Conservation (phyloP, 2,329 filamentous ascomycete species). For the Phoma sp. region DNA sequence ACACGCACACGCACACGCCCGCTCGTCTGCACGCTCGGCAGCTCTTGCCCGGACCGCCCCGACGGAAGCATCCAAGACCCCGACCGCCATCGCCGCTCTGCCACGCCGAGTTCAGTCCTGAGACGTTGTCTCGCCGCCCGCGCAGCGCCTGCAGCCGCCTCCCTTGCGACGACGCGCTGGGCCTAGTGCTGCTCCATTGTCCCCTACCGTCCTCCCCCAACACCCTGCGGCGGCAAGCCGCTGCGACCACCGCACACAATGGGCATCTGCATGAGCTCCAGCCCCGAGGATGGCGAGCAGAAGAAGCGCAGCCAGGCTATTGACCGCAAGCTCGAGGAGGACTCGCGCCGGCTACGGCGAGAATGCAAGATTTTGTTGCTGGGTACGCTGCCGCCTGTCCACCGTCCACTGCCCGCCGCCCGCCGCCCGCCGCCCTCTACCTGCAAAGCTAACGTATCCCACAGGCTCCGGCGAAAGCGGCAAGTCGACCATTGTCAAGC, state of each 20-base stretch:
- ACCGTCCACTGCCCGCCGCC: constrained; percentile 14
- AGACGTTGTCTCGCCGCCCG: constrained; percentile 30
- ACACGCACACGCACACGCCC: not conserved
- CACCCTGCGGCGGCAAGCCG: constrained; percentile 40
- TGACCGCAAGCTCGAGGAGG: constrained; percentile 90
- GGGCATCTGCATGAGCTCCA: constrained; percentile 92
- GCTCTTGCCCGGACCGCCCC: constrained; percentile 20
- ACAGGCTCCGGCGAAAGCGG: constrained; percentile 96
- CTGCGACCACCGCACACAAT: constrained; percentile 61
- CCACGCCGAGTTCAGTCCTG: constrained; percentile 28
- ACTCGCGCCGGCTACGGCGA: constrained; percentile 87
- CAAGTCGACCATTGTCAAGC: constrained; percentile 99
- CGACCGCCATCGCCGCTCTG: constrained; percentile 24
- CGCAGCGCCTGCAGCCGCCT: constrained; percentile 15
- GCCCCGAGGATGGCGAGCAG: constrained; percentile 84
- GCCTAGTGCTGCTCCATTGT: constrained; percentile 31
- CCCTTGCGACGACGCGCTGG: constrained; percentile 43
- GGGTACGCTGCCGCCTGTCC: constrained; percentile 64
- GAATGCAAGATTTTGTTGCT: constrained; percentile 99
- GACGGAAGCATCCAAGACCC: constrained; percentile 32
- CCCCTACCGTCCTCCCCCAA: constrained; percentile 24
- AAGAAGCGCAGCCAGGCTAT: constrained; percentile 98
- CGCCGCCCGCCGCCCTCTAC: not conserved
- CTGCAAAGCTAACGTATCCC: constrained; percentile 34
- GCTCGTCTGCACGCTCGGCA: not conserved